Base-by-base conservation (phyloP, 768 basidiomycete species). In the Lactarius psammicola region DNA sequence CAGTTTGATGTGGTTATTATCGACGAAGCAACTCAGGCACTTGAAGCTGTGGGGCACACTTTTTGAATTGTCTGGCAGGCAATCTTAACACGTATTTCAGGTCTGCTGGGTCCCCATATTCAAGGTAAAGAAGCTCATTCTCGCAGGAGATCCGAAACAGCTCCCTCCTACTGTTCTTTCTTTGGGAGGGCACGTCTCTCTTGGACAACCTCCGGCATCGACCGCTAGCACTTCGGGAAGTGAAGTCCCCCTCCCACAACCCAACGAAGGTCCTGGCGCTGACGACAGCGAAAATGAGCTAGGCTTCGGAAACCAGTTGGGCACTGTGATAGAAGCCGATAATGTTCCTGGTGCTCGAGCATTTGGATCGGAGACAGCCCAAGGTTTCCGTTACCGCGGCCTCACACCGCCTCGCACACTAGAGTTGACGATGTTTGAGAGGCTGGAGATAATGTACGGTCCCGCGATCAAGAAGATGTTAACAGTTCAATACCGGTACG, bases 31-130 rank as follows among this genome's bases (percentile, higher is more conserved):
- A 98, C 97, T 0, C 97, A 98, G 75, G 96, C 95, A 4, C 73
- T 97, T 17, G 96, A 99, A 78, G 94, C 95, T 28, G 95, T 95
- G 73, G 65, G 85, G 28, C n/a, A 7, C 18, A 23, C n/a, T 20
- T 34, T 38, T 17, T 13, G n/a, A 9, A 38, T n/a, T 11, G 7
- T 20, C 13, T 18, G 1, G 34, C n/a, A 55, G 38, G 61, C 15
- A 36, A 1, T 34, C 28, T 46, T 64, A 17, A 55, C 17, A 10
- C 17, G 31, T 33, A 13, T 40, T 34, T 13, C 61, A 90, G 89
- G 89, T 89, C 5, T 98, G 95, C 77, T 98, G 96, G 95, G 85
- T 98, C 36, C 95, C 97, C 0, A 90, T 98, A 62, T 85, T 95
- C 76, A 96, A 95, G 75, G 90, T 87, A 1, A 89, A 87, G 78